Conservation (phyloP, 805 yeast genomes). For the Dipodascus albidus region DNA sequence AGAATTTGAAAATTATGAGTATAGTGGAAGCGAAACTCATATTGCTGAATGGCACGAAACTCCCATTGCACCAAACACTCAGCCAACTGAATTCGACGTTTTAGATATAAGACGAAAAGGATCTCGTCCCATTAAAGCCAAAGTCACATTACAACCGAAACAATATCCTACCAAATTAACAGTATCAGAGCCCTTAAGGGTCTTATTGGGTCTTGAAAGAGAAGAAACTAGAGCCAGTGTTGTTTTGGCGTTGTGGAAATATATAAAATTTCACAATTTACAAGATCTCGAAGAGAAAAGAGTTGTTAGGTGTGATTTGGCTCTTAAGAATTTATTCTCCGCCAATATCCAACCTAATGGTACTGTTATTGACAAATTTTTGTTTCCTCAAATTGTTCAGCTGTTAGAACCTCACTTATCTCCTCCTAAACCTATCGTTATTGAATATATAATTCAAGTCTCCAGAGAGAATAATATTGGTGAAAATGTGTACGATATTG, state of each 20-base stretch:
- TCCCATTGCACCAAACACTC: slow-evolving; percentile 25
- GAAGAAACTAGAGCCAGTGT: slow-evolving; percentile 84
- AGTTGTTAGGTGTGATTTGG: slow-evolving; percentile 39
- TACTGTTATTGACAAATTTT: slow-evolving; percentile 34
- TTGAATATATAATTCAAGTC: slow-evolving; percentile 69
- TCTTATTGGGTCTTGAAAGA: slow-evolving; percentile 51
- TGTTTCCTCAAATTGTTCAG: slow-evolving; percentile 64
- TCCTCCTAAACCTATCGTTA: slow-evolving; percentile 69
- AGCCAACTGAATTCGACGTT: slow-evolving; percentile 64
- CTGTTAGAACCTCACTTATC: slow-evolving; percentile 51
- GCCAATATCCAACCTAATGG: slow-evolving; percentile 13
- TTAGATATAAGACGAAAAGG: slow-evolving; percentile 80
- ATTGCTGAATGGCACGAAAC: slow-evolving; percentile 89
- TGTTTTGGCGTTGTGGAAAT: slow-evolving; percentile 71
- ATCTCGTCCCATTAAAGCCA: slow-evolving; percentile 46
- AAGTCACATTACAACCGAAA: slow-evolving; percentile 71
- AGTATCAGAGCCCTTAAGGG: slow-evolving; percentile 54
- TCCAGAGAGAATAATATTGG: slow-evolving; percentile 66
- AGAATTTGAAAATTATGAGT: slow-evolving; percentile 39
- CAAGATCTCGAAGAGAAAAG: slow-evolving; percentile 47
- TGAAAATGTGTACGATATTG: slow-evolving; percentile 67
- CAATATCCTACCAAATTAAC: slow-evolving; percentile 58
- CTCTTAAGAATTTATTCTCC: slow-evolving; percentile 33
- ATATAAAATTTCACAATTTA: slow-evolving; percentile 52
- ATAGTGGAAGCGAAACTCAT: slow-evolving; percentile 24